Percentiles rank a stretch among this genome's conserved stretches.
phyloP scores from a whole-genome alignment of 176 grass and related monocot genomes.

The Thalia dealbata region DNA sequence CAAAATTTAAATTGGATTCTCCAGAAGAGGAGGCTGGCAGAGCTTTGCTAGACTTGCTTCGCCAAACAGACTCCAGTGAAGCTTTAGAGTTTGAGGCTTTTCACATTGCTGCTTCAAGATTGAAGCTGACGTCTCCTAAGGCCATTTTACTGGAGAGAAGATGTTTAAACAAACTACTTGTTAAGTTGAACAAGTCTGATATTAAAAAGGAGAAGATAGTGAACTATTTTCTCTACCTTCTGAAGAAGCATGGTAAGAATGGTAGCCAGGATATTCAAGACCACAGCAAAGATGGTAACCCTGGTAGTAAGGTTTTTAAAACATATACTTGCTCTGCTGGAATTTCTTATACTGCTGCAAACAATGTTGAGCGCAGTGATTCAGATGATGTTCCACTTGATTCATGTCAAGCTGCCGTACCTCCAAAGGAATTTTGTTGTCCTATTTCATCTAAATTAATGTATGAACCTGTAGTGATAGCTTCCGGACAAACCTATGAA shows the following conservation, averaged over 20 bases:
- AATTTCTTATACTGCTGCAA: slow-evolving; percentile 27
- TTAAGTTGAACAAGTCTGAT: slow-evolving; percentile 47
- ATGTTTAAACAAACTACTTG: slow-evolving; percentile 55
- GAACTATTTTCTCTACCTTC: slow-evolving; percentile 42
- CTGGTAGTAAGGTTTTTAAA: slow-evolving; percentile 21
- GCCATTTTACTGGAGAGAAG: slow-evolving; percentile 82
- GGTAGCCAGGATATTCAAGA: slow-evolving; percentile 33
- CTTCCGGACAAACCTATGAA: slow-evolving; percentile 91
- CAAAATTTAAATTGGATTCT: slow-evolving; percentile 59
- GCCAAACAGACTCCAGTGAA: slow-evolving; percentile 40
- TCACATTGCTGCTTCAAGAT: slow-evolving; percentile 54
- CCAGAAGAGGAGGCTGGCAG: slow-evolving; percentile 63
- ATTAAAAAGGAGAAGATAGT: slow-evolving; percentile 58
- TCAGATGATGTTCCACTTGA: slow-evolving; percentile 26
- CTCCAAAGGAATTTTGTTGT: slow-evolving; percentile 73
- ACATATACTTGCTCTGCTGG: slow-evolving; percentile 8
- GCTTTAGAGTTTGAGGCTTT: slow-evolving; percentile 64
- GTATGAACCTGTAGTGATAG: slow-evolving; percentile 86
- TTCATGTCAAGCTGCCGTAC: slow-evolving; percentile 29
- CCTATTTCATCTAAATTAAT: slow-evolving; percentile 81
- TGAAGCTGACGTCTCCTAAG: slow-evolving; percentile 75
- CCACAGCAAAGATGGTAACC: slow-evolving; percentile 26
- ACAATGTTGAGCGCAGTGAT: slow-evolving; percentile 23
- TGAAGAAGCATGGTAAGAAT: slow-evolving; percentile 70
- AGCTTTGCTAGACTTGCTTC: slow-evolving; percentile 59